Conservation (phyloP, 192 early-diverging fungal species). For the Powellomyces hirtus region DNA sequence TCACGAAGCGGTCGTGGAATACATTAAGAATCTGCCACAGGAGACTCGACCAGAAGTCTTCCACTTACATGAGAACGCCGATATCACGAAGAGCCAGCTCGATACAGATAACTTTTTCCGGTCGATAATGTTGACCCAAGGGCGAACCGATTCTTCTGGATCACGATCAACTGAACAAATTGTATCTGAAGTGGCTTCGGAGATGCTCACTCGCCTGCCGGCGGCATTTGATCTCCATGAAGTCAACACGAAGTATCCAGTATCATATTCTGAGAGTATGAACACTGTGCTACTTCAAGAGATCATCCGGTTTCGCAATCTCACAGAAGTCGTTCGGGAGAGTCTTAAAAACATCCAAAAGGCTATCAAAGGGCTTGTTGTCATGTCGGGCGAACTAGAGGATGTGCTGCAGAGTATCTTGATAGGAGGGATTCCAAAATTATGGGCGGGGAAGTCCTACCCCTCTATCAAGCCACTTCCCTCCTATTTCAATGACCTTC, state of each 20-base stretch:
- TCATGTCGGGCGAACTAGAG: slow-evolving; percentile 61
- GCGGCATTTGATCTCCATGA: slow-evolving; percentile 43
- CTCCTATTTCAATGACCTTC: slow-evolving; percentile 53
- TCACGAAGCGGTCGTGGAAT: slow-evolving; percentile 46
- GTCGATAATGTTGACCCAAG: slow-evolving; percentile 53
- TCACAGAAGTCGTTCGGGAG: slow-evolving; percentile 53
- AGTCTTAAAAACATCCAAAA: slow-evolving; percentile 61
- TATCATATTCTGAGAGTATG: slow-evolving; percentile 59
- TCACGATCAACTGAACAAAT: slow-evolving; percentile 54
- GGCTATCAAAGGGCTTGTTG: slow-evolving; percentile 61
- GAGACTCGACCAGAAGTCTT: slow-evolving; percentile 61
- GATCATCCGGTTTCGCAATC: slow-evolving; percentile 53
- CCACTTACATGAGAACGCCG: slow-evolving; percentile 61
- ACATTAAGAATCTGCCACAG: slow-evolving; percentile 51
- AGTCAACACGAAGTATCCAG: slow-evolving; percentile 53
- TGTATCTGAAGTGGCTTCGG: slow-evolving; percentile 50
- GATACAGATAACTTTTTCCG: slow-evolving; percentile 59
- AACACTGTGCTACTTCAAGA: slow-evolving; percentile 64
- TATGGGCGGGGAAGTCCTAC: slow-evolving; percentile 60
- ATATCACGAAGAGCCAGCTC: slow-evolving; percentile 59
- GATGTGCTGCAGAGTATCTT: slow-evolving; percentile 58
- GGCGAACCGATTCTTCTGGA: slow-evolving; percentile 39
- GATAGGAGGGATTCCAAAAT: slow-evolving; percentile 48
- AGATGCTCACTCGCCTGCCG: slow-evolving; percentile 55
- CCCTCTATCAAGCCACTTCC: slow-evolving; percentile 59